Evolutionary conservation across 768 basidiomycete species (phyloP), one percentile per base, ranked within the genome.

Genomic region (Pisolithus albus): DNA sequence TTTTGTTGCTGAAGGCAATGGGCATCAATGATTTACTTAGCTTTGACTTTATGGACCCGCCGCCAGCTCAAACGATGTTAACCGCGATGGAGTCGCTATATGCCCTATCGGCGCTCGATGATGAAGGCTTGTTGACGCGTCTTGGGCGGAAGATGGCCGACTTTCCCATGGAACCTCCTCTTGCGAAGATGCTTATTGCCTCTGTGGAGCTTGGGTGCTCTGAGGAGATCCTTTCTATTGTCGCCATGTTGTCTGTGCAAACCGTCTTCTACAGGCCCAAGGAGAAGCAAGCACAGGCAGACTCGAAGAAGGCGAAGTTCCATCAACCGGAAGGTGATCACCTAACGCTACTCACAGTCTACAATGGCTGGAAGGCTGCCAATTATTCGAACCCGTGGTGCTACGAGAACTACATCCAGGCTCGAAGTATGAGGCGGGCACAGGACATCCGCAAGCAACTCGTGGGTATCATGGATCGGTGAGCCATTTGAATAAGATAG

Each of bases 1-100:
- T 99, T 63, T 70, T 98, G 15, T 89, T 94, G 72, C 76, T 98
- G 50, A 98, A 98, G 67, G 96, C 96, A 3, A 98, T 99, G 96
- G 96, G 95, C 34, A 83, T 98, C 73, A 98, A 98, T 61, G 96
- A 99, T 64, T 72, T 98, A 4, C 82, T 98, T 52, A 92, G 90
- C 70, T 98, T 98, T 70, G 95, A 96, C 67, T 99, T 98, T 65
- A 98, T 99, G 96, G 96, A 98, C 68, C 93, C 95, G 2, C 96
- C 96, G 23, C 96, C 94, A 0, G 88, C 93, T 4, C 92, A 86
- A 62, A 97, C 95, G 9, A 91, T 98, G 88, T 76, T 99, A 57
- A 95, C 96, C 1, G 96, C 96, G 1, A 72, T 99, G 42, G 94
- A 98, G 65, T 83, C 90, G 43, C 72, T 99, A 1, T 98, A 95